These are phyloP conservation scores for Pulveroboletus sp. DNA, from an alignment of 768 basidiomycete genomes.

Conservation along the genomic window DNA sequence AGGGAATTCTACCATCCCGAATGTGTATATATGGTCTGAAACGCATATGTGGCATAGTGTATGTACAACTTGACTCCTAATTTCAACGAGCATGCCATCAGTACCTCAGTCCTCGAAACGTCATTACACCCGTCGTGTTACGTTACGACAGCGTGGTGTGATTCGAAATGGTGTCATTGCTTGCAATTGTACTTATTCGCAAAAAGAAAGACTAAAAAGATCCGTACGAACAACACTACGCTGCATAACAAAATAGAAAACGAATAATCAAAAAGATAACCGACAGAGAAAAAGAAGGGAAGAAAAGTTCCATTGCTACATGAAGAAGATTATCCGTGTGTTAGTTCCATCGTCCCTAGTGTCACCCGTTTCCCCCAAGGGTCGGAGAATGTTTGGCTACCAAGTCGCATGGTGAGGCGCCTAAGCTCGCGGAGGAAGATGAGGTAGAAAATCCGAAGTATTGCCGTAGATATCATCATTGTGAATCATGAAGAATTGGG, in stretches of 20 bases:
- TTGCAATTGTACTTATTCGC: conserved; percentile 3
- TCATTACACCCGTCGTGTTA: neutral
- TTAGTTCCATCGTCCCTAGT: conserved; percentile 24
- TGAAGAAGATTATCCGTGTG: conserved; percentile 27
- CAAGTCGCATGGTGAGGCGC: conserved; percentile 3
- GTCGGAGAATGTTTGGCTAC: conserved; percentile 1
- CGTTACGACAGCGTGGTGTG: neutral
- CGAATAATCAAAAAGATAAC: conserved; percentile 23
- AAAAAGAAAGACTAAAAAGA: conserved; percentile 21
- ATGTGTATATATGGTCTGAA: too few relatives aligned
- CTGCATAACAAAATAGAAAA: conserved; percentile 33
- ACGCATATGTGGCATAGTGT: too few relatives aligned
- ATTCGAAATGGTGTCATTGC: conserved; percentile 9
- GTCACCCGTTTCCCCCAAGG: conserved; percentile 4
- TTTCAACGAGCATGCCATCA: too few relatives aligned
- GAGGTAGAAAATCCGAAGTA: conserved; percentile 21
- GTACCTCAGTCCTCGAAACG: too few relatives aligned
- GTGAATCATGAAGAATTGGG: conserved; percentile 21
- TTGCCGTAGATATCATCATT: conserved; percentile 26
- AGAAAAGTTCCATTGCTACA: conserved; percentile 19
- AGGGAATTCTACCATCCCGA: too few relatives aligned
- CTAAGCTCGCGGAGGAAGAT: conserved; percentile 13
- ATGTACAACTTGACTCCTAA: too few relatives aligned
- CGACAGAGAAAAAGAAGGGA: conserved; percentile 1
- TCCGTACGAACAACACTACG: conserved; percentile 17